Conservation (phyloP, 2,329 filamentous ascomycete genomes). For the Hansfordia pulvinata region DNA sequence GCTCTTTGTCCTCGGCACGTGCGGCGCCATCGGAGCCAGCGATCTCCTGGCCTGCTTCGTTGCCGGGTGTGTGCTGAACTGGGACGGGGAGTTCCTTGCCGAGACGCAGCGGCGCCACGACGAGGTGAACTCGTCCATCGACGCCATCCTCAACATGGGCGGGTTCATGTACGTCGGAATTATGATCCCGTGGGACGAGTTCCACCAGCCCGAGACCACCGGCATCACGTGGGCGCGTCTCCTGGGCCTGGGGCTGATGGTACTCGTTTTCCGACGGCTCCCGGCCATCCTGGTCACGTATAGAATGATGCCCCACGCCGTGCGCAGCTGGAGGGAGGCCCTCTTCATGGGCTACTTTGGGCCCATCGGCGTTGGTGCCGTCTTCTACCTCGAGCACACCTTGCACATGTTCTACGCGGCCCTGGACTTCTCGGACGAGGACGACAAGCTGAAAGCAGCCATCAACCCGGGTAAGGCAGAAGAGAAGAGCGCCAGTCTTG, state of each 20-base stretch:
- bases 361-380: constrained; percentile 62
- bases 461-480: no score
- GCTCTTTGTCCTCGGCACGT: constrained; percentile 9
- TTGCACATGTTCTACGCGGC: constrained; percentile 23
- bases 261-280: constrained; percentile 41
- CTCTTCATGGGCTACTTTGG: constrained; percentile 58
- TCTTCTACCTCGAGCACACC: constrained; percentile 54
- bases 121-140: constrained; percentile 9
- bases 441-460: no score
- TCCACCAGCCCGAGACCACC: constrained; percentile 2
- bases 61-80: constrained; percentile 10
- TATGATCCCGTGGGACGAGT: constrained; percentile 10
- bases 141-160: constrained; percentile 12
- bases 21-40: constrained; percentile 11
- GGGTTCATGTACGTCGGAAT: constrained; percentile 13
- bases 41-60: constrained; percentile 15
- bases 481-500: no score
- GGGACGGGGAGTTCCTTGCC: constrained; percentile 7
- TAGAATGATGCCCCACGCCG: constrained; percentile 37
- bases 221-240: constrained; percentile 33
- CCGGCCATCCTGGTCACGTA: constrained; percentile 40
- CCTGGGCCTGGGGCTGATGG: constrained; percentile 35
- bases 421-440: constrained; percentile 19
- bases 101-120: constrained; percentile 6
- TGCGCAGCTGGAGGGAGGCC: constrained; percentile 39